phyloP scores from a whole-genome alignment of 345 rosid species.

The Gossypium raimondii region DNA sequence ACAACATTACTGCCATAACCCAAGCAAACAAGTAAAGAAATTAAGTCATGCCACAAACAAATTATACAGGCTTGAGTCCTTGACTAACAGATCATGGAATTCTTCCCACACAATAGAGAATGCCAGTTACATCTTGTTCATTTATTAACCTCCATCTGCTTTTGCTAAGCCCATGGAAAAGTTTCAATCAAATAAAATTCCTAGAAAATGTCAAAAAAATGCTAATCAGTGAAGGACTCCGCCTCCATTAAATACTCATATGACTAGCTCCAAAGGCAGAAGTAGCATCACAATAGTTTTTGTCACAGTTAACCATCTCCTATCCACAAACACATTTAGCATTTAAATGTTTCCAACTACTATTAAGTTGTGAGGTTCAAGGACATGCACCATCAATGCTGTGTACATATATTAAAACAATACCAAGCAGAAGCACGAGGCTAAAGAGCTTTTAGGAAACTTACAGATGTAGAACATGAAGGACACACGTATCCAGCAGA shows the following conservation, averaged over 20 bases:
- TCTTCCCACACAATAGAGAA: background rate
- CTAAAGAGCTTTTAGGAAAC: slow-evolving; percentile 15
- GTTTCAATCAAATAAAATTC: background rate
- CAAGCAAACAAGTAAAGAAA: background rate
- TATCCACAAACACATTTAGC: background rate
- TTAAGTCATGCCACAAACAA: background rate
- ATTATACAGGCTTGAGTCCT: slow-evolving; percentile 1
- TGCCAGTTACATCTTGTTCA: background rate
- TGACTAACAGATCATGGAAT: background rate
- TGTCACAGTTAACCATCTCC: background rate
- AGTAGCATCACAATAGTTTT: background rate
- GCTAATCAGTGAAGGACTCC: background rate
- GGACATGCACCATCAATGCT: background rate
- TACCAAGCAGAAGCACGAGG: background rate
- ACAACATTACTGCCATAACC: background rate
- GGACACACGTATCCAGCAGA: slow-evolving; percentile 96
- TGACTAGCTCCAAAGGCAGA: slow-evolving; percentile 5
- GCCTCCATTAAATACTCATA: background rate
- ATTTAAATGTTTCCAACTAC: background rate
- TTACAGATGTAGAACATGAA: slow-evolving; percentile 79
- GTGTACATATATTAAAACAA: background rate
- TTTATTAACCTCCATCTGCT: background rate
- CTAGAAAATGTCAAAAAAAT: background rate
- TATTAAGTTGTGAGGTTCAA: background rate
- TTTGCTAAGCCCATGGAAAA: background rate